Percentiles rank a stretch among this genome's conserved stretches.
Evolutionary conservation across 768 basidiomycete species (phyloP).

Genomic region (Lactarius vividus): DNA sequence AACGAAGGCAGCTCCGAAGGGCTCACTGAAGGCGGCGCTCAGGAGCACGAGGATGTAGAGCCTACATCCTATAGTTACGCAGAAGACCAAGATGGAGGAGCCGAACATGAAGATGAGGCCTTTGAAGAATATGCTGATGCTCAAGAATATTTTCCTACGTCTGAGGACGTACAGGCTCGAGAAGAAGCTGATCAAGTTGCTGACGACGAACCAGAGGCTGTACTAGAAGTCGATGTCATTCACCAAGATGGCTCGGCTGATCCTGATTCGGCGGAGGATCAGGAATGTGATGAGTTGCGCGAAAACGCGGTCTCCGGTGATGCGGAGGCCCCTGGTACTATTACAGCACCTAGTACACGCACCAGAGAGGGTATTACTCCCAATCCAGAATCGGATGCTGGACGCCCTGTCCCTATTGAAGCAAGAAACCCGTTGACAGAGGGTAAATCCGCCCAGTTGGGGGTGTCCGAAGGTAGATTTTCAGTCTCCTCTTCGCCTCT

Average conservation of each 20-base stretch:
- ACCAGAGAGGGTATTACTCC: neutral
- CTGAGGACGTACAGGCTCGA: slow-evolving; percentile 3
- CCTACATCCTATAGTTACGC: neutral
- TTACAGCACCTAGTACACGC: neutral
- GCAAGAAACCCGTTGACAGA: neutral
- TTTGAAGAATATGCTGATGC: slow-evolving; percentile 18
- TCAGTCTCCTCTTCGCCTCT: neutral
- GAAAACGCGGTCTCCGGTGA: slow-evolving; percentile 11
- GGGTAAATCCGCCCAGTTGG: neutral
- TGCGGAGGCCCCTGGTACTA: neutral
- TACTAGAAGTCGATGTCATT: slow-evolving; percentile 11
- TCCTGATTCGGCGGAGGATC: slow-evolving; percentile 7
- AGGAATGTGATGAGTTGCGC: neutral
- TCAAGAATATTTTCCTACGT: slow-evolving; percentile 9
- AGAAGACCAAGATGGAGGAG: slow-evolving; percentile 11
- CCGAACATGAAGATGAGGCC: slow-evolving; percentile 5
- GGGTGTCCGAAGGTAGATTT: slow-evolving; percentile 11
- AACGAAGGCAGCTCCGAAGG: slow-evolving; percentile 1
- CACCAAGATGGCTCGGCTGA: slow-evolving; percentile 11
- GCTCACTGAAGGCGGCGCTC: neutral
- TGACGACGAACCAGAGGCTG: slow-evolving; percentile 14
- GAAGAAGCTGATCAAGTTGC: slow-evolving; percentile 21
- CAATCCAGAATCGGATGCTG: neutral
- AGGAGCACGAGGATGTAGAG: slow-evolving; percentile 10
- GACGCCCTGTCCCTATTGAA: neutral